Evolutionary conservation across 2,329 filamentous ascomycete species (phyloP).

Genomic region (Trichoderma afroharzianum): DNA sequence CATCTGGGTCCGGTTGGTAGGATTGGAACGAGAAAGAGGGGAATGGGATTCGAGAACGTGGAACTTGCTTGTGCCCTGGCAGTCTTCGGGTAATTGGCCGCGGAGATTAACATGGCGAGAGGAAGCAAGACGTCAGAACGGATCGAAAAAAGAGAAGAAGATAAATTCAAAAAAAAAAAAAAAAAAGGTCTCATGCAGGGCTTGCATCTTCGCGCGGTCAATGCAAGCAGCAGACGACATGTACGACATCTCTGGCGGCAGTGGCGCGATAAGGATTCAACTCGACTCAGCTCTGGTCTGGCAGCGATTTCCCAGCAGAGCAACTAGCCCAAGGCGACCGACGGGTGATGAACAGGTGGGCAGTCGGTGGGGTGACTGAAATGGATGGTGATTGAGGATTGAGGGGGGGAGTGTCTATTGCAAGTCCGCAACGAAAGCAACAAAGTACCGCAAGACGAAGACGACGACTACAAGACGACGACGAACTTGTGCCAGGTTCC

Average conservation of each 20-base stretch:
- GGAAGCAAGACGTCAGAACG: background rate
- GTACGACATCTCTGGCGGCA: conserved; percentile 11
- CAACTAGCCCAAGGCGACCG: background rate
- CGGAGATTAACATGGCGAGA: background rate
- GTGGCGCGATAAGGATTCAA: conserved; percentile 3
- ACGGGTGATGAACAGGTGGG: conserved; percentile 5
- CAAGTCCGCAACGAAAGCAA: background rate
- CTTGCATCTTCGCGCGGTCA: background rate
- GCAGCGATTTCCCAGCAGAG: background rate
- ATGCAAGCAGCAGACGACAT: conserved; percentile 12
- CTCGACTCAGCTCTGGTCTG: background rate
- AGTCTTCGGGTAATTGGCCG: background rate
- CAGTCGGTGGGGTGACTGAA: background rate
- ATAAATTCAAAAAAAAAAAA: background rate
- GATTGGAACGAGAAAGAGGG: background rate
- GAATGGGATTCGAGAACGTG: background rate
- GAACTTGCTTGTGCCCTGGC: background rate
- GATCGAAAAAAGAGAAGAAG: no score
- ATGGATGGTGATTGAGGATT: background rate
- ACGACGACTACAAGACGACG: background rate
- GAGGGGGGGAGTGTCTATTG: background rate
- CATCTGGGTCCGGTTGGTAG: conserved; percentile 4
- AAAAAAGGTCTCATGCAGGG: background rate
- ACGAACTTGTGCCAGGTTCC: background rate
- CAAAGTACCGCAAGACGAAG: background rate